Percentiles rank a stretch among this genome's conserved stretches.
phyloP scores from a whole-genome alignment of 2,329 filamentous ascomycete genomes.

The Mollisia scopiformis region DNA sequence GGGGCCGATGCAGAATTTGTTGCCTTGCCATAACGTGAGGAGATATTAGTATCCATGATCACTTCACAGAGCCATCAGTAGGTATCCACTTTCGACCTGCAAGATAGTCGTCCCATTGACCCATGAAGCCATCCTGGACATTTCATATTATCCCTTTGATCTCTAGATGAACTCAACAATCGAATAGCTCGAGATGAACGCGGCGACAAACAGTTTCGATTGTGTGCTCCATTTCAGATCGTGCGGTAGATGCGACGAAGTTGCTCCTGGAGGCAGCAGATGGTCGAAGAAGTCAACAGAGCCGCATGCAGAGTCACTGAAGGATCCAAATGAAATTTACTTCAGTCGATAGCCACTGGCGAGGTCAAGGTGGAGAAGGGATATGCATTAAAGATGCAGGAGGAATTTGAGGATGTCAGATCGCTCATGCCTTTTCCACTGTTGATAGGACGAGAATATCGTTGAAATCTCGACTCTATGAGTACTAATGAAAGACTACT shows the following conservation, averaged over 20 bases:
- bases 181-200: not conserved
- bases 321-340: not conserved
- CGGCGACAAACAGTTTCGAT: not conserved
- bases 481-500: too few relatives aligned
- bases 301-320: not conserved
- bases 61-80: not conserved
- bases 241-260: not conserved
- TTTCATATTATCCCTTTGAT: not conserved
- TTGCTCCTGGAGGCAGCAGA: not conserved
- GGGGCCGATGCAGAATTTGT: not conserved
- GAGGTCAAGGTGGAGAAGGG: not conserved
- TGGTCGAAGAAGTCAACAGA: not conserved
- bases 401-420: too few relatives aligned
- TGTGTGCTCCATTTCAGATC: not conserved
- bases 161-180: not conserved
- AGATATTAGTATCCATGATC: slow-evolving; percentile 1
- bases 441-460: too few relatives aligned
- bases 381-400: not conserved
- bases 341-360: not conserved
- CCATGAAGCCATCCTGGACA: not conserved
- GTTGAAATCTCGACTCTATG: too few relatives aligned
- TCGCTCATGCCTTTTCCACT: too few relatives aligned
- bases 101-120: not conserved
- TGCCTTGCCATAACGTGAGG: not conserved
- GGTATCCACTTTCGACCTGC: not conserved